Evolutionary conservation across 331 rosid species (phyloP).

Genomic region (Erythrophleum ivorense): DNA sequence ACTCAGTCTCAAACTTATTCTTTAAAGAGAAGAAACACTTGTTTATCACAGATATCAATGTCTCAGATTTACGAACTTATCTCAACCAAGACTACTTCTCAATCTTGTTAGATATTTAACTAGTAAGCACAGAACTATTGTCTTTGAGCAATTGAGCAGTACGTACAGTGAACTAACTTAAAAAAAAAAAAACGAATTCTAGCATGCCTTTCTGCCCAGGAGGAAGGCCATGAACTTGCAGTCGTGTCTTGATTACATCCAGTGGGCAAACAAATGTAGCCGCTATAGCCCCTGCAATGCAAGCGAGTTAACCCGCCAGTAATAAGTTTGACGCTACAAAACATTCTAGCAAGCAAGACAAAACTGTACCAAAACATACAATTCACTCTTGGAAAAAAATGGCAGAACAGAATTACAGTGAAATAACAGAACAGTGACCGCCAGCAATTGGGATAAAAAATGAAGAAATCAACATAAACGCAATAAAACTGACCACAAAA

Average conservation of each 20-base stretch:
- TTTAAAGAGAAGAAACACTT: conserved; percentile 26
- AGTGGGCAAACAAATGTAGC: conserved; percentile 95
- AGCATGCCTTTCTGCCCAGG: conserved; percentile 72
- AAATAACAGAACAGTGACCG: not conserved
- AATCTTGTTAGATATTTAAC: conserved; percentile 22
- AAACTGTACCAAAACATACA: not conserved
- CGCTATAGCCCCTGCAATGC: conserved; percentile 79
- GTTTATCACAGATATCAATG: not conserved
- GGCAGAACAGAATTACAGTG: not conserved
- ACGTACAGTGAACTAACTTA: conserved; percentile 11
- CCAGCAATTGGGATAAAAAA: not conserved
- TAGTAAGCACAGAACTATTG: conserved; percentile 16
- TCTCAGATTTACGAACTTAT: not conserved
- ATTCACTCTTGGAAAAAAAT: not conserved
- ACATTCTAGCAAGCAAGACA: not conserved
- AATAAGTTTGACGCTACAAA: conserved; percentile 7
- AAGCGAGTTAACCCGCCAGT: conserved; percentile 19
- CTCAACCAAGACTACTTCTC: conserved; percentile 2
- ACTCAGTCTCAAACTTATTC: conserved; percentile 9
- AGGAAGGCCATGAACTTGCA: conserved; percentile 95
- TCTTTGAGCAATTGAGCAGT: conserved; percentile 13
- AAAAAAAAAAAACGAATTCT: not conserved
- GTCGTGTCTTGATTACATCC: conserved; percentile 98
- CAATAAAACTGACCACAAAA: conserved; percentile 27
- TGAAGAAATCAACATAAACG: conserved; percentile 8